Evolutionary conservation across 2,329 filamentous ascomycete species (phyloP), one percentile per base, ranked within the genome.

Genomic region (Hypoxylon sp.): DNA sequence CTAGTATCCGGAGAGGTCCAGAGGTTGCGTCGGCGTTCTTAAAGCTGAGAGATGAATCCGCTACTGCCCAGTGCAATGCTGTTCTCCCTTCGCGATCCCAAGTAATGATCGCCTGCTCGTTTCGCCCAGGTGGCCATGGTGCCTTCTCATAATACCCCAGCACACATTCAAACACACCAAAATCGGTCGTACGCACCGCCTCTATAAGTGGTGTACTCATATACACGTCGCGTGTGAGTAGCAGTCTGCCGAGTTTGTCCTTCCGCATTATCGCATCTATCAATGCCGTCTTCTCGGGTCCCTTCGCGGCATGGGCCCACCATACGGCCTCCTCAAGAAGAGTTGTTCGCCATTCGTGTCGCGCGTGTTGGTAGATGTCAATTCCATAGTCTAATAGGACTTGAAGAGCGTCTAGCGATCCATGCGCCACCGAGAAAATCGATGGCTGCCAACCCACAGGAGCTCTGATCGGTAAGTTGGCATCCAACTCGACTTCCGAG

Each of bases 231-330:
- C 43, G 52, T 13, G 14, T 28, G 21, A 65, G n/a, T 25, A 68
- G 53, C 5, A 68, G 23, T 19, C 25, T 52, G 2, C 65, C 32
- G 5, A 11, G 14, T 13, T 49, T 28, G 4, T 68, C 65, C 14
- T 60, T 65, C 32, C 63, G 38, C 65, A 68, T 65, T 23, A 68
- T 68, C 14, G 58, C 62, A 9, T 68, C 49, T 38, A 68, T 62
- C 14, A 65, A n/a, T 14, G 45, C 53, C 14, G 65, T 65, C 49
- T 65, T 68, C 6, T 58, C 57, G 5, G 61, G 10, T 4, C 65
- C 65, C 36, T 68, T 68, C 13, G 56, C 57, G 3, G 57, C 34
- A 30, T 60, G 61, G 4, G 65, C 65, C 46, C 32, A 59, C 17
- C 32, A 21, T 19, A 68, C 55, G 19, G 65, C 65, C 25, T 65